Conservation (phyloP, 73 alveolate genomes). For the Paramecium pentaurelia region DNA sequence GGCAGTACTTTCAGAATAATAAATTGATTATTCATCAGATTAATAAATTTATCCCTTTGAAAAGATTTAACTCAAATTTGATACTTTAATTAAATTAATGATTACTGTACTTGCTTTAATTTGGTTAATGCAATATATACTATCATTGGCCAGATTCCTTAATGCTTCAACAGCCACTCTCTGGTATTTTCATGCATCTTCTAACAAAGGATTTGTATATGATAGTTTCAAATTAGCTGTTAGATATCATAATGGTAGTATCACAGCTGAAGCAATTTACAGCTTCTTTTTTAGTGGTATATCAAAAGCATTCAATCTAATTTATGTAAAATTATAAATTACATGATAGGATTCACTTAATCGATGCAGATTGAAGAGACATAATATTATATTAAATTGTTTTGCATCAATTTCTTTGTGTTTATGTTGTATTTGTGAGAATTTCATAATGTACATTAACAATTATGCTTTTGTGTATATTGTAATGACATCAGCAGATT, state of each 20-base stretch:
- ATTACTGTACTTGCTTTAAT: not conserved
- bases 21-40: not conserved
- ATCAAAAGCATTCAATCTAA: not conserved
- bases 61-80: not conserved
- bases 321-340: not conserved
- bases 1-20: not conserved
- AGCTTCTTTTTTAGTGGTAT: not conserved
- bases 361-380: not conserved
- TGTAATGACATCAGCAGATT: conserved; percentile 34
- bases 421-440: conserved; percentile 41
- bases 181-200: conserved; percentile 10
- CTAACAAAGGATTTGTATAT: not conserved
- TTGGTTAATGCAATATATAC: not conserved
- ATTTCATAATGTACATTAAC: conserved; percentile 19
- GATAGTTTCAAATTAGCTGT: not conserved
- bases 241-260: conserved; percentile 37
- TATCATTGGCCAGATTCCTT: conserved; percentile 13
- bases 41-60: not conserved
- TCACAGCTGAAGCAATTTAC: conserved; percentile 38
- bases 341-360: not conserved
- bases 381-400: not conserved
- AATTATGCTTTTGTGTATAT: conserved; percentile 39
- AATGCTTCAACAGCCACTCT: not conserved
- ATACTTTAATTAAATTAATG: not conserved
- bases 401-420: not conserved